Evolutionary conservation across 257 asterid species (phyloP).

Genomic region (Craterostigma plantagineum): DNA sequence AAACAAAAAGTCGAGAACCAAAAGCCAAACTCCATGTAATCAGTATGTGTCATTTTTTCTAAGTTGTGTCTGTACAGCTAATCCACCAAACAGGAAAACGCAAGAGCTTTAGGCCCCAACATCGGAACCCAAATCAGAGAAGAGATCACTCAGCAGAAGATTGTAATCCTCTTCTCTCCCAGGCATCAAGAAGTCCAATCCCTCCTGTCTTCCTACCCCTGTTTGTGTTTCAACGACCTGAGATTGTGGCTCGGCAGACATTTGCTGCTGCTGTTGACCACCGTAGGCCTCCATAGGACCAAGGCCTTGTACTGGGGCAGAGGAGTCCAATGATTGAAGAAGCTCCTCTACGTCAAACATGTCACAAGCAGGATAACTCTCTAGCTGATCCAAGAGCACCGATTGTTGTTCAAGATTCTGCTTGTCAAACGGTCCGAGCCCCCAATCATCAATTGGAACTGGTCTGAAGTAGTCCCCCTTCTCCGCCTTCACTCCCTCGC

Average conservation of each 20-base stretch:
- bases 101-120: constrained; percentile 2
- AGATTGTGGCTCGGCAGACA: too few species aligned
- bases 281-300: too few species aligned
- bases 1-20: too few species aligned
- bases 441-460: too few species aligned
- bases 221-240: too few species aligned
- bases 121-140: constrained; percentile 19
- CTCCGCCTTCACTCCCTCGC: background rate
- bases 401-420: background rate
- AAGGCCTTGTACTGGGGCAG: background rate
- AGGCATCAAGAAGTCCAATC: constrained; percentile 42
- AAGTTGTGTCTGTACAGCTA: too few species aligned
- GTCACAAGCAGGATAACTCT: constrained; percentile 17
- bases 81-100: background rate
- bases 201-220: constrained; percentile 1
- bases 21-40: too few species aligned
- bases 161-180: constrained; percentile 39
- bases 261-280: too few species aligned
- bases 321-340: constrained; percentile 18
- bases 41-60: too few species aligned
- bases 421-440: too few species aligned
- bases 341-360: constrained; percentile 48
- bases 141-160: constrained; percentile 22
- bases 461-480: too few species aligned
- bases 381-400: constrained; percentile 4